Percentiles rank a stretch among this genome's conserved stretches.
These are phyloP conservation scores for Penicillium psychrosexuale DNA, from an alignment of 2,329 filamentous ascomycete genomes.

Conservation along the genomic window DNA sequence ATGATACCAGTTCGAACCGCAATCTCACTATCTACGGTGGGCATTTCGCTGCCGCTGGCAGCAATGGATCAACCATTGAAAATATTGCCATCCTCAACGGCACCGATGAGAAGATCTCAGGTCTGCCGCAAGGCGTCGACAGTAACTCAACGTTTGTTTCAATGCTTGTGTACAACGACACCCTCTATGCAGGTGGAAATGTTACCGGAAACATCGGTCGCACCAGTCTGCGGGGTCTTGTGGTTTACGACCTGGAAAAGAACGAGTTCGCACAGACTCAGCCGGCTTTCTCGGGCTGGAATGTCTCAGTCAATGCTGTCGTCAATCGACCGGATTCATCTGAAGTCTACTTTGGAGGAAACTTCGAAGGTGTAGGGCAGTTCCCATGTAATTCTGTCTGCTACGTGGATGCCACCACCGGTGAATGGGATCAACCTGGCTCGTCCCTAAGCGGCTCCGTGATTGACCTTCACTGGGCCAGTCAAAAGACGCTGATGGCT, in stretches of 20 bases:
- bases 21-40: slow-evolving; percentile 89
- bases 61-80: slow-evolving; percentile 67
- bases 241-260: slow-evolving; percentile 72
- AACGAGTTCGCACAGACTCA: slow-evolving; percentile 63
- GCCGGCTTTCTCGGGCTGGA: slow-evolving; percentile 68
- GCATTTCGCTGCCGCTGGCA: slow-evolving; percentile 70
- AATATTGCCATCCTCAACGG: slow-evolving; percentile 83
- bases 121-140: slow-evolving; percentile 62
- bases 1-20: slow-evolving; percentile 65
- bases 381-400: slow-evolving; percentile 81
- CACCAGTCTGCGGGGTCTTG: slow-evolving; percentile 65
- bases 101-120: slow-evolving; percentile 65
- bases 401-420: slow-evolving; percentile 65
- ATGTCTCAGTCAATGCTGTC: slow-evolving; percentile 73
- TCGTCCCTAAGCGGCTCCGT: slow-evolving; percentile 68
- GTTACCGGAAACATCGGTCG: slow-evolving; percentile 67
- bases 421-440: slow-evolving; percentile 79
- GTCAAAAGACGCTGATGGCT: slow-evolving; percentile 67
- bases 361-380: slow-evolving; percentile 77
- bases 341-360: slow-evolving; percentile 81
- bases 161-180: slow-evolving; percentile 63
- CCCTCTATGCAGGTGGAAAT: slow-evolving; percentile 77
- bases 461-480: slow-evolving; percentile 71
- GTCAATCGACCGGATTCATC: slow-evolving; percentile 65
- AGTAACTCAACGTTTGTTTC: slow-evolving; percentile 71